These are phyloP conservation scores for Starmerella kuoi DNA, from an alignment of 805 yeast genomes.

Conservation along the genomic window DNA sequence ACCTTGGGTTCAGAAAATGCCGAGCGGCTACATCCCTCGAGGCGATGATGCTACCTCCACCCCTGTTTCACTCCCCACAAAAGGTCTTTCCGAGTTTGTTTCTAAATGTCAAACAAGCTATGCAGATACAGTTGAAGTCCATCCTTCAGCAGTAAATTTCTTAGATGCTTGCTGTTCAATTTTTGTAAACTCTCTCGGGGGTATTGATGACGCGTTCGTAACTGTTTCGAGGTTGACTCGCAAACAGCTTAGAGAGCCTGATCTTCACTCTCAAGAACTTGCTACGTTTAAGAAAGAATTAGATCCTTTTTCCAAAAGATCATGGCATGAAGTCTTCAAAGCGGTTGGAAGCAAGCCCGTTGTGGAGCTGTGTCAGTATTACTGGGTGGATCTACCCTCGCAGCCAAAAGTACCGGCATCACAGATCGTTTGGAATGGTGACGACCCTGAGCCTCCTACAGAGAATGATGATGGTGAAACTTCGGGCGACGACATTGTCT, in stretches of 20 bases:
- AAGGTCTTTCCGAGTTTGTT: slow-evolving; percentile 44
- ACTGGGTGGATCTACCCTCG: slow-evolving; percentile 44
- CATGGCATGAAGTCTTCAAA: slow-evolving; percentile 58
- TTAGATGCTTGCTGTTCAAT: slow-evolving; percentile 57
- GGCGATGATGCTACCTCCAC: slow-evolving; percentile 51
- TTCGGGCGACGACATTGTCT: slow-evolving; percentile 29
- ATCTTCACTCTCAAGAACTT: slow-evolving; percentile 52
- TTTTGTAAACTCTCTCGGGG: slow-evolving; percentile 41
- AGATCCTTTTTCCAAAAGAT: slow-evolving; percentile 52
- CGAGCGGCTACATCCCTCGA: slow-evolving; percentile 71
- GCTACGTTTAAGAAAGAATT: slow-evolving; percentile 64
- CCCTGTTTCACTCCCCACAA: slow-evolving; percentile 46
- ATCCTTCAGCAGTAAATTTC: slow-evolving; percentile 47
- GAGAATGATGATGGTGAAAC: background rate
- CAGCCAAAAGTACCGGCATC: background rate
- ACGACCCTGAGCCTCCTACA: slow-evolving; percentile 44
- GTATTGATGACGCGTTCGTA: slow-evolving; percentile 39
- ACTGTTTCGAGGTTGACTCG: slow-evolving; percentile 42
- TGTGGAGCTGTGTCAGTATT: slow-evolving; percentile 72
- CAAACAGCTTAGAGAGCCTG: slow-evolving; percentile 60
- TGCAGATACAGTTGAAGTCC: slow-evolving; percentile 44
- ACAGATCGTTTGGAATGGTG: slow-evolving; percentile 37
- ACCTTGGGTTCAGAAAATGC: slow-evolving; percentile 66
- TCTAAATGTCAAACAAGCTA: slow-evolving; percentile 38
- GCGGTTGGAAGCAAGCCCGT: slow-evolving; percentile 62